A percentile compares a stretch with the other conserved stretches of the same genome.
Conservation (phyloP, 441 rosid genomes). For the Populus hybrid region DNA sequence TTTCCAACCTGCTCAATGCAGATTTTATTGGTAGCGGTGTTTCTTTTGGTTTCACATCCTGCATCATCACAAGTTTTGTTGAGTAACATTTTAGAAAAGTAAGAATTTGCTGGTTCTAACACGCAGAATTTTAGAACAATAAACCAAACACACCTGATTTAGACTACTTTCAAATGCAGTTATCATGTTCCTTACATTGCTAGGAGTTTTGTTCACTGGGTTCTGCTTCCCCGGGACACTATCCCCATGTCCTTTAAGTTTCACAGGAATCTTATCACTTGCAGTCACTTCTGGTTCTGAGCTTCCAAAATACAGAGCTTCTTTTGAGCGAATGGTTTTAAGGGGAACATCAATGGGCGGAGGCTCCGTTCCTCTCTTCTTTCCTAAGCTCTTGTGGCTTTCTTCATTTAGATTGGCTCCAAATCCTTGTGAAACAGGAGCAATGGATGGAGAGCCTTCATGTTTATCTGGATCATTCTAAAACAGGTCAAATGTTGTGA, state of each 20-base stretch:
- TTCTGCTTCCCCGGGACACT: slow-evolving; percentile 26
- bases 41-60: slow-evolving; percentile 39
- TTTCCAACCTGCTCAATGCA: slow-evolving; percentile 25
- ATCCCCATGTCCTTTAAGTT: slow-evolving; percentile 17
- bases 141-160: slow-evolving; percentile 49
- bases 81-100: slow-evolving; percentile 12
- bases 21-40: slow-evolving; percentile 33
- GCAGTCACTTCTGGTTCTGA: slow-evolving; percentile 16
- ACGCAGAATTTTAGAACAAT: not conserved
- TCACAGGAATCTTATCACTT: slow-evolving; percentile 14
- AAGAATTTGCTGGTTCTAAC: not conserved
- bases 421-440: slow-evolving; percentile 11
- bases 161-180: slow-evolving; percentile 62
- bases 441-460: slow-evolving; percentile 21
- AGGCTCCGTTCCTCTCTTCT: slow-evolving; percentile 18
- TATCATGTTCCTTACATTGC: slow-evolving; percentile 73
- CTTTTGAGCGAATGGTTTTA: slow-evolving; percentile 19
- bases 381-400: slow-evolving; percentile 5
- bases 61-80: slow-evolving; percentile 21
- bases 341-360: slow-evolving; percentile 22
- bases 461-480: slow-evolving; percentile 46
- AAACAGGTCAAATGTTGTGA: slow-evolving; percentile 33
- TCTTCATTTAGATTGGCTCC: slow-evolving; percentile 16
- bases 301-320: slow-evolving; percentile 9
- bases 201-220: slow-evolving; percentile 38